Percentiles rank a stretch among this genome's conserved stretches.
phyloP scores from a whole-genome alignment of 768 basidiomycete genomes.

The Lentinula lateritia region DNA sequence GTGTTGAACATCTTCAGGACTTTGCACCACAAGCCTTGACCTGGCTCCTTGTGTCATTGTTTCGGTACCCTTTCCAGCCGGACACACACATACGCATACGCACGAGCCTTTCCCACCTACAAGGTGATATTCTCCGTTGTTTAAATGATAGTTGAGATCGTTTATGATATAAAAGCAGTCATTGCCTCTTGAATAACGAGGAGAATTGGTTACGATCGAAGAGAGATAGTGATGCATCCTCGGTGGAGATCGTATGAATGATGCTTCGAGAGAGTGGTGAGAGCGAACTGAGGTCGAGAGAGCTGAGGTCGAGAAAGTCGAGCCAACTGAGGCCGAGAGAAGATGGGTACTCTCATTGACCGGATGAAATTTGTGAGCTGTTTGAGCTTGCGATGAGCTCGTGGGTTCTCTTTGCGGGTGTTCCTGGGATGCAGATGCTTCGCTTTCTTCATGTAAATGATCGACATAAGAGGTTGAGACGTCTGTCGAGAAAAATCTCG shows the following conservation, averaged over 20 bases:
- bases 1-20: background rate
- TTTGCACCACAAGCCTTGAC: slow-evolving; percentile 1
- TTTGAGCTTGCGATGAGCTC: background rate
- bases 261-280: slow-evolving; percentile 16
- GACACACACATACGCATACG: slow-evolving; percentile 12
- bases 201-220: slow-evolving; percentile 10
- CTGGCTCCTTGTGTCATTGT: background rate
- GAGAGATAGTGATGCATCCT: slow-evolving; percentile 9
- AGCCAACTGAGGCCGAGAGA: slow-evolving; percentile 6
- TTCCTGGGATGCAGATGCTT: slow-evolving; percentile 13
- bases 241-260: background rate
- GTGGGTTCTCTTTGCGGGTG: slow-evolving; percentile 1
- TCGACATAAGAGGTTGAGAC: slow-evolving; percentile 74
- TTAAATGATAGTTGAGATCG: slow-evolving; percentile 11
- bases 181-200: slow-evolving; percentile 10
- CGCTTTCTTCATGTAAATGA: slow-evolving; percentile 54
- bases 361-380: background rate
- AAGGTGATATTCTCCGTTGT: slow-evolving; percentile 13
- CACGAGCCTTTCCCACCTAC: slow-evolving; percentile 6
- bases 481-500: slow-evolving; percentile 33
- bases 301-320: too few species aligned
- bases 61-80: slow-evolving; percentile 1
- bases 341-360: slow-evolving; percentile 2
- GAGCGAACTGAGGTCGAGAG: background rate
- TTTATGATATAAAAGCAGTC: slow-evolving; percentile 14